These are phyloP conservation scores for Boletus vermiculosoides DNA, from an alignment of 768 basidiomycete species.

Conservation along the genomic window DNA sequence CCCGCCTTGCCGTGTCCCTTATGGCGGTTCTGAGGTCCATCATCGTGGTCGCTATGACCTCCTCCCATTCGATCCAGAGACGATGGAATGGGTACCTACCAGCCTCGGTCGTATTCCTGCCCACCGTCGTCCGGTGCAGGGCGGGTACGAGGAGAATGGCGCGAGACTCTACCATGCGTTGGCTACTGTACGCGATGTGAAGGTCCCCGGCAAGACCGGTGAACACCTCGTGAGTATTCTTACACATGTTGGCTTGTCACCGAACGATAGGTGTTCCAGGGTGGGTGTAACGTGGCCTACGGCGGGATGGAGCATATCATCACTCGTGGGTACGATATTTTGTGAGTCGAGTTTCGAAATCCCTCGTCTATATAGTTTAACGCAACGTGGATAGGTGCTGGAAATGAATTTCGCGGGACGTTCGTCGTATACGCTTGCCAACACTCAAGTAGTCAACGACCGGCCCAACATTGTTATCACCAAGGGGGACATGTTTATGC, in stretches of 20 bases:
- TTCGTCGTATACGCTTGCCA: neutral
- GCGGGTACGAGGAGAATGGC: slow-evolving; percentile 73
- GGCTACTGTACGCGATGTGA: slow-evolving; percentile 47
- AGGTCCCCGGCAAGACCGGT: slow-evolving; percentile 73
- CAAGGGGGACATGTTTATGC: too few relatives aligned
- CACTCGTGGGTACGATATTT: slow-evolving; percentile 41
- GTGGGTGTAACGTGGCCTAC: slow-evolving; percentile 42
- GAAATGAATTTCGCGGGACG: slow-evolving; percentile 19
- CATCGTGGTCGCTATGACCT: slow-evolving; percentile 74
- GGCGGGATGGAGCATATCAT: slow-evolving; percentile 39
- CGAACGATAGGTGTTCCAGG: slow-evolving; percentile 25
- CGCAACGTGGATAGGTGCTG: slow-evolving; percentile 34
- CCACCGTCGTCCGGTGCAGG: slow-evolving; percentile 61
- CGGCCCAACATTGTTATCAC: neutral
- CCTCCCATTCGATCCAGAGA: slow-evolving; percentile 60
- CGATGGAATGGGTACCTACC: slow-evolving; percentile 75
- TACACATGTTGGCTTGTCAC: neutral
- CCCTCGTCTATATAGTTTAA: neutral
- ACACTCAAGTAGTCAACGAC: neutral
- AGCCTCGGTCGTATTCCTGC: slow-evolving; percentile 58
- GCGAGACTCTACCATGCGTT: slow-evolving; percentile 67
- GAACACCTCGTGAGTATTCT: slow-evolving; percentile 57
- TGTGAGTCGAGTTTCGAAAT: slow-evolving; percentile 32
- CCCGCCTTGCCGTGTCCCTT: slow-evolving; percentile 55
- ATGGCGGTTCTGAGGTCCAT: slow-evolving; percentile 56